Evolutionary conservation across 345 rosid genomes (phyloP), one percentile per base, ranked within the genome.

Genomic region (Populus davidiana): DNA sequence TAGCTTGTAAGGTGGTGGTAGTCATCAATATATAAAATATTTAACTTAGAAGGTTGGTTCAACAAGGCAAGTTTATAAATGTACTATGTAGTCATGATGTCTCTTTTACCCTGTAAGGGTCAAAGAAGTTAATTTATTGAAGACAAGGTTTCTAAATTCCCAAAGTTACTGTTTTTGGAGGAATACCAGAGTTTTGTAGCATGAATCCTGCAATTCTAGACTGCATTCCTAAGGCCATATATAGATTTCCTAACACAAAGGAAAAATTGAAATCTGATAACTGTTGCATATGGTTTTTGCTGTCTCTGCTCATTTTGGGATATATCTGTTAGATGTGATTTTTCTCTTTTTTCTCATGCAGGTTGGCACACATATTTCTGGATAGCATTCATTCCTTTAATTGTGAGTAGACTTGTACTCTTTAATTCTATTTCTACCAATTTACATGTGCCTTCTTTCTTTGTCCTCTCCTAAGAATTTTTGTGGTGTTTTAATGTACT

Each of bases 291-390:
- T 66, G 36, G 5, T 47, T 23, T 66, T 49, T 35, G 14, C 25
- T 29, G 49, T 66, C 44, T 13, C 33, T 67, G 9, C 62, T 52
- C 43, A 43, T 9, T 50, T 50, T 67, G 11, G 50, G 72, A 8
- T 36, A 27, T 49, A 49, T 11, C 29, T 43, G 7, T 9, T 62
- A 44, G 33, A 64, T 71, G 70, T 31, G 47, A 33, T 29, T 70
- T 29, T 16, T 21, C 29, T 20, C 13, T 78, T 77, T 71, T 35
- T 67, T 36, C 39, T 44, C 11, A 29, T 76, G 81, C 91, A 91
- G 96, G 99, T 69, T 93, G 98, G 99, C 89, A 93, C 75, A 85
- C 93, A 0, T 93, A 88, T 78, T 95, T 95, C 74, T 93, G 98
- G 98, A 72, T 95, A 43, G 90, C 98, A 39, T 91, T 95, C 86